Percentiles rank a stretch among this genome's conserved stretches.
Conservation (phyloP, 495 filamentous ascomycete genomes). For the Pyrenula aspistea region DNA sequence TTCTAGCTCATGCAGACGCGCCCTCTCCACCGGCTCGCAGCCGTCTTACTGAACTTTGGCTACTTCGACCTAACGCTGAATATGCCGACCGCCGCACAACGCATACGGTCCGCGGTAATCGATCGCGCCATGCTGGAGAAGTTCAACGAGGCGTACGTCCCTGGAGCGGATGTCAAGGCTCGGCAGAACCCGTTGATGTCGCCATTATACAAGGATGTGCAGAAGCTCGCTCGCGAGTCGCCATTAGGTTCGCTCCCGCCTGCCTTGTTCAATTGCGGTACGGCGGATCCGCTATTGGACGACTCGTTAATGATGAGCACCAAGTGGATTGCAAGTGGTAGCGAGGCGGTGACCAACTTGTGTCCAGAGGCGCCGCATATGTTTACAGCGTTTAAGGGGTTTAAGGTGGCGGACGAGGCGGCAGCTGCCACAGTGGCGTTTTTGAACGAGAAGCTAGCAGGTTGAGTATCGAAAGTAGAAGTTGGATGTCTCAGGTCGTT, state of each 20-base stretch:
- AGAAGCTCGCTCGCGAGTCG: conserved; percentile 1
- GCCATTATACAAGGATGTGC: conserved; percentile 33
- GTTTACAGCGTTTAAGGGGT: conserved; percentile 22
- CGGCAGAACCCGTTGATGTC: conserved; percentile 23
- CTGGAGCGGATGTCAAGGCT: conserved; percentile 20
- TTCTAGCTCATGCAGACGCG: neutral
- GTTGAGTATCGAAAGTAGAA: neutral
- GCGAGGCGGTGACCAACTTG: conserved; percentile 34
- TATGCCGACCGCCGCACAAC: conserved; percentile 1
- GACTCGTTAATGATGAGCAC: conserved; percentile 40
- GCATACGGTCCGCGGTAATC: conserved; percentile 19
- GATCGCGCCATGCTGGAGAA: conserved; percentile 21
- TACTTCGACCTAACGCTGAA: neutral
- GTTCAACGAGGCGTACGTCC: conserved; percentile 29
- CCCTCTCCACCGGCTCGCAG: neutral
- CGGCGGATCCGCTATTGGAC: conserved; percentile 41
- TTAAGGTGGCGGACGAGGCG: conserved; percentile 16
- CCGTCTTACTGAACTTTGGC: neutral
- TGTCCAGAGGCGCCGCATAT: conserved; percentile 39
- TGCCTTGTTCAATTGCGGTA: conserved; percentile 39
- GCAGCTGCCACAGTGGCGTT: conserved; percentile 7
- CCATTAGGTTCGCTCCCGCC: conserved; percentile 27
- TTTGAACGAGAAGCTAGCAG: conserved; percentile 1
- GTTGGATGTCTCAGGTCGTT: neutral
- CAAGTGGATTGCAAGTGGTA: conserved; percentile 38